Percentiles rank a stretch among this genome's conserved stretches.
These are phyloP conservation scores for Colletotrichum sublineola DNA, from an alignment of 2,329 filamentous ascomycete species.

Conservation along the genomic window DNA sequence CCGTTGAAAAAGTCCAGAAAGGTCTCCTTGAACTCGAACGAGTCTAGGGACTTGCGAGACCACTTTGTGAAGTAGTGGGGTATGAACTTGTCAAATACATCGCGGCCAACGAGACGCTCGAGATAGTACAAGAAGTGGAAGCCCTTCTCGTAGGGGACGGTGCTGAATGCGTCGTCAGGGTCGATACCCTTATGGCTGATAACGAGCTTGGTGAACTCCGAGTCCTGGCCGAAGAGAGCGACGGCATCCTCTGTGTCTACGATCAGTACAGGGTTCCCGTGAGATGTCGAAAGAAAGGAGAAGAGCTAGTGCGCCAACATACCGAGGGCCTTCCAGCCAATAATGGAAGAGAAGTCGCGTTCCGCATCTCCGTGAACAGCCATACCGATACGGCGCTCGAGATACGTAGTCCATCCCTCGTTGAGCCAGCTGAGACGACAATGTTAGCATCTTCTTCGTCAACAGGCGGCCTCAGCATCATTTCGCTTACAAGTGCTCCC, in stretches of 20 bases:
- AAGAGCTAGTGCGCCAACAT: slow-evolving; percentile 42
- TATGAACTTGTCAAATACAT: slow-evolving; percentile 96
- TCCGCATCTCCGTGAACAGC: slow-evolving; percentile 85
- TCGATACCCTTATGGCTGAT: slow-evolving; percentile 90
- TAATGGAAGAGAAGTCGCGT: slow-evolving; percentile 94
- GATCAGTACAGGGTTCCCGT: not conserved
- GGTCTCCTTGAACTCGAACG: slow-evolving; percentile 92
- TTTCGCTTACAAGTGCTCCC: slow-evolving; percentile 79
- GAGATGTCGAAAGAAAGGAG: not conserved
- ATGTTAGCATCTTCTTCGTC: slow-evolving; percentile 8
- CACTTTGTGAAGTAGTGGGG: slow-evolving; percentile 93
- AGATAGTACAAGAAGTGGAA: slow-evolving; percentile 95
- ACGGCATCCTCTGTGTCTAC: slow-evolving; percentile 77
- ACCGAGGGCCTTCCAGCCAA: slow-evolving; percentile 91
- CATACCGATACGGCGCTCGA: slow-evolving; percentile 87
- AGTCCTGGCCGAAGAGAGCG: slow-evolving; percentile 81
- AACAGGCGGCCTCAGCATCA: no score
- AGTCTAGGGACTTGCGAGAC: slow-evolving; percentile 89
- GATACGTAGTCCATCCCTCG: slow-evolving; percentile 93
- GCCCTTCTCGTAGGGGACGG: slow-evolving; percentile 94
- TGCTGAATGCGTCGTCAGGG: slow-evolving; percentile 95
- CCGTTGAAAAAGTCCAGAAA: slow-evolving; percentile 85
- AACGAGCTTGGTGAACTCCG: slow-evolving; percentile 93
- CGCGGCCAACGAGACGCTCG: slow-evolving; percentile 84
- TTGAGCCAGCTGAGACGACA: slow-evolving; percentile 70